These are phyloP conservation scores for Pelagophyceae sp. DNA, from an alignment of 352 stramenopile genomes.

Conservation along the genomic window DNA sequence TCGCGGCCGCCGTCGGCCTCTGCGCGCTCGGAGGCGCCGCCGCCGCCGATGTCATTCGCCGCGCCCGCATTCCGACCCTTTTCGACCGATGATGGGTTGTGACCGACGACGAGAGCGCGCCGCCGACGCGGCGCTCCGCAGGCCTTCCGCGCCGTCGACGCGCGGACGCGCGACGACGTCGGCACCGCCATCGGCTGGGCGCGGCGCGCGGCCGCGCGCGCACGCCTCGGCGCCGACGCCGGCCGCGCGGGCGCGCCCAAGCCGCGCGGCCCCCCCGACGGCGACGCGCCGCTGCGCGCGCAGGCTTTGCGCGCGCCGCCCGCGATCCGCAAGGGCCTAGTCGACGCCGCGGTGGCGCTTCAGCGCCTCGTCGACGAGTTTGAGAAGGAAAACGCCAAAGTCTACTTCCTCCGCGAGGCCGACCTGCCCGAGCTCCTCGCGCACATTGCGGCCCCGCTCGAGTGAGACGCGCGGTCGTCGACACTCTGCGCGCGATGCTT, in stretches of 20 bases:
- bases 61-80: too few species aligned
- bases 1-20: neutral
- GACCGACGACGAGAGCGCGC: too few species aligned
- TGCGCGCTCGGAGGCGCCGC: neutral
- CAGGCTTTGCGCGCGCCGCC: too few species aligned
- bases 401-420: neutral
- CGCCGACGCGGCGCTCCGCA: too few species aligned
- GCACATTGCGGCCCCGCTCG: neutral
- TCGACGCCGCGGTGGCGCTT: neutral
- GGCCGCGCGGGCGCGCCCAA: too few species aligned
- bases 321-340: neutral
- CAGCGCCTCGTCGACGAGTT: neutral
- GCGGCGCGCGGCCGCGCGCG: too few species aligned
- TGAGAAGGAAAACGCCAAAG: neutral
- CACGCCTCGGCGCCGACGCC: neutral
- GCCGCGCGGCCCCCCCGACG: neutral
- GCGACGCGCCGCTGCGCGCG: neutral
- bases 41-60: neutral
- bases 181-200: neutral
- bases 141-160: neutral
- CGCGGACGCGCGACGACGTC: neutral
- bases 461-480: neutral
- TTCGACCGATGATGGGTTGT: too few species aligned
- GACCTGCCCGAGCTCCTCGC: neutral
- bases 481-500: neutral